A percentile compares a stretch with the other conserved stretches of the same genome.
phyloP scores from a whole-genome alignment of 1,139 yeast genomes.

The Lodderomyces elongisporus region DNA sequence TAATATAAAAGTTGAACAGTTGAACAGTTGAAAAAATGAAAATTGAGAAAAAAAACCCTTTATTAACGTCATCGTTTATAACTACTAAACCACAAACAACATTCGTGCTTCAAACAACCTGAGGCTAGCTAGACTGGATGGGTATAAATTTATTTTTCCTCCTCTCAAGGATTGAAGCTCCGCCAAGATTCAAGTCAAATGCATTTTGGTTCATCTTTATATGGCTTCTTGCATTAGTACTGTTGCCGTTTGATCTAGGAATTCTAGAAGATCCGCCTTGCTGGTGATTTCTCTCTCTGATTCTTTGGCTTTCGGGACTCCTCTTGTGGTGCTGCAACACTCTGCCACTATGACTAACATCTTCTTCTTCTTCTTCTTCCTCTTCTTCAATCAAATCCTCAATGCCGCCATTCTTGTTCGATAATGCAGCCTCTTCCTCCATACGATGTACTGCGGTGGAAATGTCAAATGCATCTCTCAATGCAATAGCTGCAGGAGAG shows the following conservation, averaged over 20 bases:
- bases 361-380: slow-evolving; percentile 30
- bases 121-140: slow-evolving; percentile 9
- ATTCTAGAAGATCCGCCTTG: slow-evolving; percentile 5
- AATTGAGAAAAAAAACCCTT: too few relatives aligned
- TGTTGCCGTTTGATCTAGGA: slow-evolving; percentile 10
- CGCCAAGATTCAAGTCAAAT: slow-evolving; percentile 70
- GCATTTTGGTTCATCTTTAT: slow-evolving; percentile 14
- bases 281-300: slow-evolving; percentile 1
- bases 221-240: slow-evolving; percentile 17
- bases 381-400: slow-evolving; percentile 35
- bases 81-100: too few relatives aligned
- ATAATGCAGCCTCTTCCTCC: slow-evolving; percentile 74
- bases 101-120: too few relatives aligned
- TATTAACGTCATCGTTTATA: too few relatives aligned
- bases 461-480: slow-evolving; percentile 92
- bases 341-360: slow-evolving; percentile 16
- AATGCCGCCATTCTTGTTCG: slow-evolving; percentile 23
- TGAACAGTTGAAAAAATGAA: too few relatives aligned
- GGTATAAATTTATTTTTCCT: slow-evolving; percentile 41
- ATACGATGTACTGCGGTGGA: slow-evolving; percentile 91
- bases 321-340: slow-evolving; percentile 17
- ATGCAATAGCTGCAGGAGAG: slow-evolving; percentile 87
- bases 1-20: too few relatives aligned
- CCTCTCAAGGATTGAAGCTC: slow-evolving; percentile 78
- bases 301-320: slow-evolving; percentile 2